phyloP scores from a whole-genome alignment of 2,329 filamentous ascomycete genomes.

The Dothistroma septosporum region DNA sequence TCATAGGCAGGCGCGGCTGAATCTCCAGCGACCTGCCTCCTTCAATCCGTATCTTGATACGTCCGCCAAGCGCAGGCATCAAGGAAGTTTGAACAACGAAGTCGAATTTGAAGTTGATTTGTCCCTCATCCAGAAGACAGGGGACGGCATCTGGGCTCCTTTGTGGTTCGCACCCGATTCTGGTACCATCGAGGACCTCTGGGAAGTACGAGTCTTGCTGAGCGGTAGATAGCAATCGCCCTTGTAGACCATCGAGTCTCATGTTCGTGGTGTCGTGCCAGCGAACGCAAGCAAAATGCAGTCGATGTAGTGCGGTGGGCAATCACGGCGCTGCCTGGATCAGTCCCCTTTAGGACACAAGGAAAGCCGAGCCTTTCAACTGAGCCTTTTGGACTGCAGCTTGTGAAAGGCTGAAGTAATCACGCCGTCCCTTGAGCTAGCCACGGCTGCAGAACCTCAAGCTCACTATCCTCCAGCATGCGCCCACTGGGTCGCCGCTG shows the following conservation, averaged over 20 bases:
- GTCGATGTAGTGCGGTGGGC: neutral
- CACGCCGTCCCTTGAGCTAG: constrained; percentile 6
- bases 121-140: neutral
- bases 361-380: neutral
- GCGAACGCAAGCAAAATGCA: too few species aligned
- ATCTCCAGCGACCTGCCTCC: neutral
- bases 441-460: constrained; percentile 23
- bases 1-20: neutral
- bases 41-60: neutral
- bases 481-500: constrained; percentile 19
- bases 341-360: too few species aligned
- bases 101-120: neutral
- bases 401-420: neutral
- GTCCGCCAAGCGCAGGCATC: neutral
- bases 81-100: neutral
- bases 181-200: neutral
- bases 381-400: neutral
- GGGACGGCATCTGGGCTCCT: too few species aligned
- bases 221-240: neutral
- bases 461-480: constrained; percentile 19
- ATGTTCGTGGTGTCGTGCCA: neutral
- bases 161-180: neutral
- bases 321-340: too few species aligned
- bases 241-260: neutral
- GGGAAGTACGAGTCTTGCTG: neutral